Base-by-base conservation (phyloP, 2,329 filamentous ascomycete species). In the Pyrenophora tritici-repentis region DNA sequence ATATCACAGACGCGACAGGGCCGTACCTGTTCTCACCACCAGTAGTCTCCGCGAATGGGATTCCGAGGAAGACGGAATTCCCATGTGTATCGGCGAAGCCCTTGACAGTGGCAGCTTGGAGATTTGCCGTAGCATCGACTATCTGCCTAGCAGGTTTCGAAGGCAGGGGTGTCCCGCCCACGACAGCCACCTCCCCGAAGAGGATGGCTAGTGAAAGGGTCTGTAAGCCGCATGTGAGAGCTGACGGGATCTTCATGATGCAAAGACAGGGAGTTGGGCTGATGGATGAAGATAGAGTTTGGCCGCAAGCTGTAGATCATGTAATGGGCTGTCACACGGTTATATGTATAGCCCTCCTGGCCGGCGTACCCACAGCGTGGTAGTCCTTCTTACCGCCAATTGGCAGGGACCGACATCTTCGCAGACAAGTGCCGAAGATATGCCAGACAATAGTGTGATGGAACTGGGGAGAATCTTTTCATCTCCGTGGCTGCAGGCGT, bases 1-100 rank as follows among this genome's bases (percentile, higher is more conserved):
- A 13, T 14, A 4, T 22, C 13, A 29, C 17, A 2, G 8, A 5
- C 10, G 7, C 9, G 37, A 16, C 16, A 31, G 10, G 13, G 2
- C 44, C 55, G 16, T 55, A 63, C 62, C 62, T 53, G 36, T 65
- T 65, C n/a, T 56, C 17, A 35, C 59, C 62, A 5, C 62, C 61
- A 4, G 61, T 63, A 14, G 62, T 59, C n/a, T 55, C 61, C 16
- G 62, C 62, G 40, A 64, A 65, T 12, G 62, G 62, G 34, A 65
- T 64, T 16, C 61, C 61, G 6, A 65, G 47, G 26, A 63, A 65
- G 3, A 65, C 62, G 0, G 59, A 52, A 26, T 65, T 65, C 12
- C 59, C 55, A 47, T 60, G 46, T 4, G 49, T 41, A 45, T 63
- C 61, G 33, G 50, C 37, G 36, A 60, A 63, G 12, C 61, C 62